Evolutionary conservation across 106 monocot genomes (phyloP).

Genomic region (Platanthera guangdongensis): DNA sequence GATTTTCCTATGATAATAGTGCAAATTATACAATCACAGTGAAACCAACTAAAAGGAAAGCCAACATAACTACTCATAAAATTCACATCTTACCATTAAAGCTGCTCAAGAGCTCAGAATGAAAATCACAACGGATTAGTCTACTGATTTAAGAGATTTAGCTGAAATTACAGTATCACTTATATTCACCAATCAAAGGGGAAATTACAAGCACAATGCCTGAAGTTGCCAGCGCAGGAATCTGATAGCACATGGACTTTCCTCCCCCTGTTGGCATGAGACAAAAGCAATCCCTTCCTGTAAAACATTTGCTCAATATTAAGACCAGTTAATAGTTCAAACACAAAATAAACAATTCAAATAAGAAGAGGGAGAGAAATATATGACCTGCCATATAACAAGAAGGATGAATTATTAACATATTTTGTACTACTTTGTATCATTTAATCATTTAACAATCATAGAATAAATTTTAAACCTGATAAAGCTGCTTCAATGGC

Average conservation of each 20-base stretch:
- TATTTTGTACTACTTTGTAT: not conserved
- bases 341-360: not conserved
- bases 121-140: slow-evolving; percentile 27
- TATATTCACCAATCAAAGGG: slow-evolving; percentile 78
- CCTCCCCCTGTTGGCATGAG: slow-evolving; percentile 98
- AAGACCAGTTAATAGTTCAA: not conserved
- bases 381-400: not conserved
- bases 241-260: slow-evolving; percentile 97
- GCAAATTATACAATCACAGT: not conserved
- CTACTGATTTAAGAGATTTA: not conserved
- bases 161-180: slow-evolving; percentile 3
- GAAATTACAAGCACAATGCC: slow-evolving; percentile 91
- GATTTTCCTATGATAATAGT: slow-evolving; percentile 57
- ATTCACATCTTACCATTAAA: slow-evolving; percentile 60
- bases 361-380: not conserved
- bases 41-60: not conserved
- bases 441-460: not conserved
- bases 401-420: not conserved
- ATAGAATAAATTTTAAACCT: slow-evolving; percentile 25
- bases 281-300: slow-evolving; percentile 97
- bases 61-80: not conserved
- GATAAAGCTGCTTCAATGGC: slow-evolving; percentile 76
- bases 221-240: slow-evolving; percentile 69
- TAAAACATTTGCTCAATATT: not conserved
- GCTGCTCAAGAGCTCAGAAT: slow-evolving; percentile 37